Percentiles rank a stretch among this genome's conserved stretches.
These are phyloP conservation scores for Amyloporia xantha DNA, from an alignment of 768 basidiomycete species.

Conservation along the genomic window DNA sequence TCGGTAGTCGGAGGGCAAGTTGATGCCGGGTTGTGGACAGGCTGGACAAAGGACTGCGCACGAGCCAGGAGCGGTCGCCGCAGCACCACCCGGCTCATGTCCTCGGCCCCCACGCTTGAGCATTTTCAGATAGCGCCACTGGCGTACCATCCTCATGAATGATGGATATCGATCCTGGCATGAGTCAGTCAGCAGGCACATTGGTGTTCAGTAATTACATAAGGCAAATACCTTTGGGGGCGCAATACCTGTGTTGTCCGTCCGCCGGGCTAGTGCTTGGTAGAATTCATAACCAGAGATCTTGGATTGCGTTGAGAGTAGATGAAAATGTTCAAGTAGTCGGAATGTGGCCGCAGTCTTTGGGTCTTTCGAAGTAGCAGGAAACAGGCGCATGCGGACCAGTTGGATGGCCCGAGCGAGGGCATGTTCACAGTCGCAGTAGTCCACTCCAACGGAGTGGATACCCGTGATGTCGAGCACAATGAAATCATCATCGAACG, in stretches of 20 bases:
- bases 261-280: slow-evolving; percentile 16
- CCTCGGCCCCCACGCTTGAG: slow-evolving; percentile 18
- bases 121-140: slow-evolving; percentile 16
- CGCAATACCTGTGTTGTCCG: slow-evolving; percentile 25
- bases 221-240: slow-evolving; percentile 8
- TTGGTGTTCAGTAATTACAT: not conserved
- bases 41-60: slow-evolving; percentile 19
- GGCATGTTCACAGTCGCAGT: slow-evolving; percentile 18
- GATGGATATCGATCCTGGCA: slow-evolving; percentile 14
- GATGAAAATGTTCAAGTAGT: slow-evolving; percentile 26
- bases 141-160: slow-evolving; percentile 11
- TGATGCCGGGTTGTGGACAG: slow-evolving; percentile 18
- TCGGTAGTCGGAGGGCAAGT: slow-evolving; percentile 15
- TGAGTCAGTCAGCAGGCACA: not conserved
- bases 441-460: slow-evolving; percentile 18
- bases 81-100: slow-evolving; percentile 14
- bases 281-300: slow-evolving; percentile 29
- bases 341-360: slow-evolving; percentile 25
- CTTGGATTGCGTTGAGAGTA: slow-evolving; percentile 27
- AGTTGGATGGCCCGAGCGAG: slow-evolving; percentile 18
- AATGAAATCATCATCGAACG: slow-evolving; percentile 8
- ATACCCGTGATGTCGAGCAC: slow-evolving; percentile 22
- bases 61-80: slow-evolving; percentile 7
- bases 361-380: slow-evolving; percentile 24
- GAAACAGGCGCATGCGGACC: slow-evolving; percentile 24